Evolutionary conservation across 805 yeast genomes (phyloP), one percentile per base, ranked within the genome.

Genomic region (Kazachstania kunashirensis): DNA sequence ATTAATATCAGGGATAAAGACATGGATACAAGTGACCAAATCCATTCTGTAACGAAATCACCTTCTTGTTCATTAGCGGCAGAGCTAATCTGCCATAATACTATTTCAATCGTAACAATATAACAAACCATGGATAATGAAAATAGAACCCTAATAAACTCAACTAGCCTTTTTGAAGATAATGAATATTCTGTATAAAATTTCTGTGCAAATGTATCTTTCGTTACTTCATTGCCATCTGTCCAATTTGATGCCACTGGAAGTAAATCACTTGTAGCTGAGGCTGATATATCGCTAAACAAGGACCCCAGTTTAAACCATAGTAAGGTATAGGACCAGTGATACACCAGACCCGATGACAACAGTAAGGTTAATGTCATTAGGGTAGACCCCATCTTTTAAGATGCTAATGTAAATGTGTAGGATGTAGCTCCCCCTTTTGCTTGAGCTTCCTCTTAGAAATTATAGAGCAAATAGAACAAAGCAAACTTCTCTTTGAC

Each of bases 111-210:
- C 2, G 59, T 45, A 2, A 50, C 40, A 10, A 48, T 38, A 31
- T 55, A 56, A 13, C 52, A 46, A 3, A 47, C 52, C 47, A 53
- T 49, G 1, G 59, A 52, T 9, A 44, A 12, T 2, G 57, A 46
- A 38, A 57, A 58, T 17, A 58, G 16, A 3, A 46, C 33, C 29
- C 58, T 39, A 20, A 55, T 42, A 15, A 38, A 36, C 13, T 37
- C 36, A 11, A 37, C 18, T 3, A 57, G 26, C 23, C 34, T 44
- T 17, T 42, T 37, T 2, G 62, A 58, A 7, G 61, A 43, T 3
- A 58, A 36, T 2, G 61, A 49, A 41, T 56, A 57, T 35, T 53
- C 53, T 7, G 52, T 42, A 39, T 55, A 53, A 14, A 58, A 47
- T 26, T 49, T 58, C 34, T 49, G 46, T 5, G 51, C 31, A 32